Evolutionary conservation across 306 rosid genomes (phyloP), one percentile per base, ranked within the genome.

Genomic region (Clitoria ternatea): DNA sequence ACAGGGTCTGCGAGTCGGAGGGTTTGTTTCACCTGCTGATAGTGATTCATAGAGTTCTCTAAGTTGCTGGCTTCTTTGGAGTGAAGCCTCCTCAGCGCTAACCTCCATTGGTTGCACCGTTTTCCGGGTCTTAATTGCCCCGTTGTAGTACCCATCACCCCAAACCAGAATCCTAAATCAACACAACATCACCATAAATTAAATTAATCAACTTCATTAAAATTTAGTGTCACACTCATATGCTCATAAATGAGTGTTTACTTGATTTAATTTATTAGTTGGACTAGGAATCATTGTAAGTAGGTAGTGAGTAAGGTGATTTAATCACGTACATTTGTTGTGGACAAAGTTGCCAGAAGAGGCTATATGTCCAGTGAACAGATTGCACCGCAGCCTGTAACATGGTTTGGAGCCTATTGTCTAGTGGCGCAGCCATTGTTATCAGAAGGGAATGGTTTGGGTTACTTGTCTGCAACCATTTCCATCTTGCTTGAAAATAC

Each of bases 61-160:
- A 2, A 89, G 96, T 69, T 89, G 96, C n/a, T 83, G 88, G 61
- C 90, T 89, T 70, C 96, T 83, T 45, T 83, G 88, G 8, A 83
- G 83, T 3, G 87, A 81, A 0, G 79, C 81, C 77, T 81, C 84
- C 64, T 83, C 92, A 0, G 76, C 43, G 35, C 79, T 83, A 2
- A 71, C 85, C 69, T 88, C 94, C 87, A 66, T 85, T 18, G 88
- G 80, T 61, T 89, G 88, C 30, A 85, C 84, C 1, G 92, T 89
- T 67, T 86, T 89, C 50, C 92, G 44, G 0, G 92, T 85, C 80
- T 87, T 89, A 14, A 89, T 89, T 35, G 88, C 86, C 19, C 96
- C 96, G 45, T 89, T 89, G 83, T 89, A 87, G 57, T 79, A 87
- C 35, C 96, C 96, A 73, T 87, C 92, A 52, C 75, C 84, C 96